A percentile compares a stretch with the other conserved stretches of the same genome.
Evolutionary conservation across 1,284 basidiomycete genomes (phyloP).

Genomic region (Wolfiporia cocos): DNA sequence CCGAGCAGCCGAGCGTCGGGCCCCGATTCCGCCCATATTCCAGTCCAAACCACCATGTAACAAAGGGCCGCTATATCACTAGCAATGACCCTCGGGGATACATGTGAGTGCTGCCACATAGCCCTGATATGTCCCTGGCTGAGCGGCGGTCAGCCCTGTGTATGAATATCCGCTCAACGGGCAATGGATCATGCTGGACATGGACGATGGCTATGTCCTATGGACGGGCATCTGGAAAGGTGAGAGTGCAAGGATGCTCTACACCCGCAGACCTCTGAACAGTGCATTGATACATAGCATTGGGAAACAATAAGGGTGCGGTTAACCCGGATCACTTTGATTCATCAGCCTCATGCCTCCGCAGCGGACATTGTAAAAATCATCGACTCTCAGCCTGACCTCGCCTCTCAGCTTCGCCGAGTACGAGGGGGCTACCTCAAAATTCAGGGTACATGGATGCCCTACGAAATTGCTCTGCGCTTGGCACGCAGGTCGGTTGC

Average conservation of each 20-base stretch:
- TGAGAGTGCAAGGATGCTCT: slow-evolving; percentile 23
- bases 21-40: slow-evolving; percentile 72
- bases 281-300: slow-evolving; percentile 37
- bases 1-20: slow-evolving; percentile 28
- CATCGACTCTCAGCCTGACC: slow-evolving; percentile 82
- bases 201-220: slow-evolving; percentile 81
- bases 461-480: slow-evolving; percentile 75
- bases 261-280: background rate
- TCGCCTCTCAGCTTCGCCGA: slow-evolving; percentile 72
- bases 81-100: slow-evolving; percentile 84
- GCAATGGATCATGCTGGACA: slow-evolving; percentile 92
- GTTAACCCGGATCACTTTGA: slow-evolving; percentile 11
- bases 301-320: slow-evolving; percentile 79
- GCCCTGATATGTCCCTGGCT: background rate
- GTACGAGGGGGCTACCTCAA: slow-evolving; percentile 84
- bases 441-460: slow-evolving; percentile 89
- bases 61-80: slow-evolving; percentile 80
- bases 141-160: slow-evolving; percentile 51
- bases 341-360: background rate
- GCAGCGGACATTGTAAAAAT: slow-evolving; percentile 85
- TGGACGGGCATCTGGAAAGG: slow-evolving; percentile 91
- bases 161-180: slow-evolving; percentile 84
- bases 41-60: slow-evolving; percentile 72
- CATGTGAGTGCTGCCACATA: slow-evolving; percentile 42
- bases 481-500: slow-evolving; percentile 63